Evolutionary conservation across 1,139 yeast genomes (phyloP).

Genomic region (Hansenula sp.): DNA sequence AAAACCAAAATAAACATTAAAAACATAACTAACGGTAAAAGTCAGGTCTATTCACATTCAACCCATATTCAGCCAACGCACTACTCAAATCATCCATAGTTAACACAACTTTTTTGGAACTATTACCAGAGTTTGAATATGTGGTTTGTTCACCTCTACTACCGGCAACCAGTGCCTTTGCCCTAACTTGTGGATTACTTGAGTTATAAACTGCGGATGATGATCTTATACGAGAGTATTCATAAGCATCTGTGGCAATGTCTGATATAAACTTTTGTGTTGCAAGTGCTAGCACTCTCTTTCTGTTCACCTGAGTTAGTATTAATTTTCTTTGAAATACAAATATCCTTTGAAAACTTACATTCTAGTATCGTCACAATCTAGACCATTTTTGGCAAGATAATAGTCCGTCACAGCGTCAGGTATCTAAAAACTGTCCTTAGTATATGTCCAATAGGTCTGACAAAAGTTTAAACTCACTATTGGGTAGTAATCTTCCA

Average conservation of each 20-base stretch:
- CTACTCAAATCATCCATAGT: constrained; percentile 88
- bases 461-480: constrained; percentile 12
- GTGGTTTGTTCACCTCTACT: constrained; percentile 41
- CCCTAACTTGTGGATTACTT: constrained; percentile 81
- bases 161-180: constrained; percentile 71
- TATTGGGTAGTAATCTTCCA: constrained; percentile 94
- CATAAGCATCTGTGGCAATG: constrained; percentile 95
- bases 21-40: constrained; percentile 60
- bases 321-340: neutral
- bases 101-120: constrained; percentile 71
- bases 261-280: constrained; percentile 94
- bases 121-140: constrained; percentile 42
- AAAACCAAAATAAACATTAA: neutral
- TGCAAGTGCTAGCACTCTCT: constrained; percentile 84
- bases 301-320: constrained; percentile 24
- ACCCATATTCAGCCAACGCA: constrained; percentile 88
- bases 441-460: neutral
- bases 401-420: constrained; percentile 98
- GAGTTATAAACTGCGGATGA: constrained; percentile 79
- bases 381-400: constrained; percentile 83
- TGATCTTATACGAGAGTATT: constrained; percentile 85
- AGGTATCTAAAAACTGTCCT: constrained; percentile 48
- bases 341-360: too few species aligned
- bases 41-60: constrained; percentile 87
- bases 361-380: constrained; percentile 72